Percentiles rank a stretch among this genome's conserved stretches.
These are phyloP conservation scores for Vigna reflexopilosa DNA, from an alignment of 306 rosid genomes.

Conservation along the genomic window DNA sequence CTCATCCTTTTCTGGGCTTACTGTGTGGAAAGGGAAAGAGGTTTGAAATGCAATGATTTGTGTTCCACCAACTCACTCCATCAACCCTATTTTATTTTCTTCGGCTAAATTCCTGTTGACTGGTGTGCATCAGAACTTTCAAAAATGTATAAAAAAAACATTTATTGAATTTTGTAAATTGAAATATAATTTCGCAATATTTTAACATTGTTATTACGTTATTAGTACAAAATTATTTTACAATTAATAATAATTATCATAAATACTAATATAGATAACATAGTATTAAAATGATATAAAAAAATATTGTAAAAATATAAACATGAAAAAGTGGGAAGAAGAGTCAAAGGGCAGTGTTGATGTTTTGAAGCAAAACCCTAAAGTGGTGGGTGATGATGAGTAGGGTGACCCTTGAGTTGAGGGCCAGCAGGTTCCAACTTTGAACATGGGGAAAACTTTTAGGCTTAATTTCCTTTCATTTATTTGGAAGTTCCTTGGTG, in stretches of 20 bases:
- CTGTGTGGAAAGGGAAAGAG: background rate
- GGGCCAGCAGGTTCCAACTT: slow-evolving; percentile 38
- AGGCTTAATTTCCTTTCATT: background rate
- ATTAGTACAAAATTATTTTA: too few relatives aligned
- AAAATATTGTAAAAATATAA: too few relatives aligned
- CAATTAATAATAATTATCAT: too few relatives aligned
- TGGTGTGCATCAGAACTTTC: background rate
- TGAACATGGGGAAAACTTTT: background rate
- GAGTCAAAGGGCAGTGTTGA: slow-evolving; percentile 7
- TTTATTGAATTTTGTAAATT: background rate
- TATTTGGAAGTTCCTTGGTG: background rate
- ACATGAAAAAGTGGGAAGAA: background rate
- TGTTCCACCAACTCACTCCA: slow-evolving; percentile 54
- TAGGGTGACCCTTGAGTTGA: background rate
- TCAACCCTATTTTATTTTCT: slow-evolving; percentile 20
- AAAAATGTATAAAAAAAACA: background rate
- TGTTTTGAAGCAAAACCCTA: slow-evolving; percentile 5
- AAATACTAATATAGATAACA: too few relatives aligned
- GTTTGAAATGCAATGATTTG: slow-evolving; percentile 42
- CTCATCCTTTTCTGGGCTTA: too few relatives aligned
- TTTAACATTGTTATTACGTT: too few relatives aligned
- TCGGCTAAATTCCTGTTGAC: slow-evolving; percentile 22
- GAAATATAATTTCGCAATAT: background rate
- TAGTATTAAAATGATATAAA: too few relatives aligned
- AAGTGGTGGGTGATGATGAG: slow-evolving; percentile 42